Evolutionary conservation across 129 eudicot species (phyloP).

Genomic region (Arctium lappa): DNA sequence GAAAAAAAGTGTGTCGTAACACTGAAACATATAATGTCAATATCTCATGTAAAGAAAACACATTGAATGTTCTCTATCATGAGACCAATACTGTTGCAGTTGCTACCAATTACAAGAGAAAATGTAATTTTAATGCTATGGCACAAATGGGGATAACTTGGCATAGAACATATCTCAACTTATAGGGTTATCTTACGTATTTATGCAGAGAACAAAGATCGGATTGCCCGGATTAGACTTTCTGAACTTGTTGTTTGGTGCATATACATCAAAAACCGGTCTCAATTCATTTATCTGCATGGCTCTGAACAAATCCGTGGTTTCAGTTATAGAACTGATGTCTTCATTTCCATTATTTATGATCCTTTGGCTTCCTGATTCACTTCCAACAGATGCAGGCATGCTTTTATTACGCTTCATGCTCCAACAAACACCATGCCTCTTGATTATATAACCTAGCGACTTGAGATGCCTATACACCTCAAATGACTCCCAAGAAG

Average conservation of each 20-base stretch:
- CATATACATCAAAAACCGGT: conserved; percentile 66
- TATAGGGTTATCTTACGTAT: conserved; percentile 37
- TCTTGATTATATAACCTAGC: conserved; percentile 68
- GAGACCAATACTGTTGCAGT: not conserved
- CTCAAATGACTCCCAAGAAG: conserved; percentile 76
- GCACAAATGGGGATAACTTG: not conserved
- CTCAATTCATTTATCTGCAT: conserved; percentile 42
- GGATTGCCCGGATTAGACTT: conserved; percentile 77
- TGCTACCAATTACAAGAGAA: not conserved
- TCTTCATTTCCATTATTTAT: conserved; percentile 24
- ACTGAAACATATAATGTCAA: not conserved
- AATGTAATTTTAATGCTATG: not conserved
- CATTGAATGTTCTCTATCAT: not conserved
- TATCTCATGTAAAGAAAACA: not conserved
- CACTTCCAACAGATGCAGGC: conserved; percentile 4
- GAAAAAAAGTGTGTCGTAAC: not conserved
- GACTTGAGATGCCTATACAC: conserved; percentile 65
- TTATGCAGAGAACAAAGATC: conserved; percentile 50
- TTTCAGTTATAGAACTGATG: conserved; percentile 19
- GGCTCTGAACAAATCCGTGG: conserved; percentile 31
- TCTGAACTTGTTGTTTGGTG: conserved; percentile 82
- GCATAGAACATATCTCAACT: not conserved
- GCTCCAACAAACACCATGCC: conserved; percentile 69
- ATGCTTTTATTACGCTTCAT: conserved; percentile 29
- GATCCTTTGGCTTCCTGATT: not conserved